Base-by-base conservation (phyloP, 441 rosid genomes). In the Pelargonium myrrhifolium region DNA sequence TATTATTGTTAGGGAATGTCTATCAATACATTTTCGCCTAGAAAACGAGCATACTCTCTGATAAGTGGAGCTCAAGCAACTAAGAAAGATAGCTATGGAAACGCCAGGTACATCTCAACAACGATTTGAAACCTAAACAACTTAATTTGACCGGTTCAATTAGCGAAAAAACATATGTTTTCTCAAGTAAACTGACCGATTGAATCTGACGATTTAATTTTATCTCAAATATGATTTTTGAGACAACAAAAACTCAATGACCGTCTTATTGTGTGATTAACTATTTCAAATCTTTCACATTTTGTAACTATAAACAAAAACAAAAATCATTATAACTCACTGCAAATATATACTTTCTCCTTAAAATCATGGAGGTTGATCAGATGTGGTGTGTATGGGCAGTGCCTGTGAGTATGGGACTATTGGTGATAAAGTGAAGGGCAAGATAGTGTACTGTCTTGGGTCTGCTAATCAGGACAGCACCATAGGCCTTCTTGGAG, bases 371-470 rank as follows among this genome's bases (percentile, higher is more conserved):
- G 26, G 2, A 24, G 1, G 1, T 24, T 24, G 26, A 24, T 24
- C 26, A 24, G 2, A 24, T 24, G 26, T 24, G 26, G n/a, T n/a
- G n/a, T n/a, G 2, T 1, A 24, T 28, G 42, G 70, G 11, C 73
- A 90, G 98, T 42, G 71, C 78, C 4, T 90, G 97, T 66, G 88
- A 87, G 22, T 10, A 67, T 12, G 93, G 91, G 66, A 84, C 91
- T 15, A 67, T 90, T 24, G 78, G 73, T 43, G 43, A 78, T 4
- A 90, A 81, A 75, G 94, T 87, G 75, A 78, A 72, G 77, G 94
- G 94, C 24, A 89, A 76, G 65, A 64, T 93, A 45, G 85, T 93
- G 15, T 90, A 82, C 73, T 93, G 97, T 75, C 76, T 74, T 0
- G 92, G 81, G 22, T 59, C 24, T 18, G 7, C 14, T 0, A 69